These are phyloP conservation scores for Chlamydomonas sphaeroides DNA, from an alignment of 139 green algal species.

Conservation along the genomic window DNA sequence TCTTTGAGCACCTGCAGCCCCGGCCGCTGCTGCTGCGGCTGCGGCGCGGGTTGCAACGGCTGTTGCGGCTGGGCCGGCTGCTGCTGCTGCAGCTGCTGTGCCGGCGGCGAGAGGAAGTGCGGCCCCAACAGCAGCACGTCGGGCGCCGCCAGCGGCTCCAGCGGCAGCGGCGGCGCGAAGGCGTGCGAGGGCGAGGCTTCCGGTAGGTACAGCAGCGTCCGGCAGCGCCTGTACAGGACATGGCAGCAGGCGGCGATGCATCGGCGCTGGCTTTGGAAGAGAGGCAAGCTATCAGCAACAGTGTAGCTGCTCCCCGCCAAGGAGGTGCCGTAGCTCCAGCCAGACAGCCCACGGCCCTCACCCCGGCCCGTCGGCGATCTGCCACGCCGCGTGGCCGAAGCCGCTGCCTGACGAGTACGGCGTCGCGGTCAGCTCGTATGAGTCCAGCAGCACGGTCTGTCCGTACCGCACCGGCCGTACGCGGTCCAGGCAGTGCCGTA, in stretches of 20 bases:
- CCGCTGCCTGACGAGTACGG: conserved; percentile 46
- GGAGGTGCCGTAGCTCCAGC: no score
- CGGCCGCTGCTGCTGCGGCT: neutral
- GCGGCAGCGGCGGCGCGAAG: conserved; percentile 32
- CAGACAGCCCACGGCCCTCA: no score
- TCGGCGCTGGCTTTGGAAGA: no score
- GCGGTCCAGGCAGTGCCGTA: conserved; percentile 14
- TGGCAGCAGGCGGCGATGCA: no score
- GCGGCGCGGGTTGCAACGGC: neutral
- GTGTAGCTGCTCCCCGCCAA: no score
- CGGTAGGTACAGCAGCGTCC: conserved; percentile 33
- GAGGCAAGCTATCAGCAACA: no score
- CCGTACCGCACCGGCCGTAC: conserved; percentile 48
- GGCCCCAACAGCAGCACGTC: conserved; percentile 19
- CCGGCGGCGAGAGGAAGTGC: neutral
- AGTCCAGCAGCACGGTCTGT: conserved; percentile 44
- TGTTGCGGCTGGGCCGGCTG: neutral
- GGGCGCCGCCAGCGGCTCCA: neutral
- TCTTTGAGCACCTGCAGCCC: neutral
- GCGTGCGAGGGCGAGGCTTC: conserved; percentile 17
- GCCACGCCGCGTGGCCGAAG: conserved; percentile 51
- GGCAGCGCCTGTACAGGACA: conserved; percentile 32
- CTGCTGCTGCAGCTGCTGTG: neutral
- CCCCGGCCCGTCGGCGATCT: conserved; percentile 36
- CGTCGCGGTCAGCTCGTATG: conserved; percentile 35